Conservation (phyloP, 805 yeast species). For the Pichia californica region DNA sequence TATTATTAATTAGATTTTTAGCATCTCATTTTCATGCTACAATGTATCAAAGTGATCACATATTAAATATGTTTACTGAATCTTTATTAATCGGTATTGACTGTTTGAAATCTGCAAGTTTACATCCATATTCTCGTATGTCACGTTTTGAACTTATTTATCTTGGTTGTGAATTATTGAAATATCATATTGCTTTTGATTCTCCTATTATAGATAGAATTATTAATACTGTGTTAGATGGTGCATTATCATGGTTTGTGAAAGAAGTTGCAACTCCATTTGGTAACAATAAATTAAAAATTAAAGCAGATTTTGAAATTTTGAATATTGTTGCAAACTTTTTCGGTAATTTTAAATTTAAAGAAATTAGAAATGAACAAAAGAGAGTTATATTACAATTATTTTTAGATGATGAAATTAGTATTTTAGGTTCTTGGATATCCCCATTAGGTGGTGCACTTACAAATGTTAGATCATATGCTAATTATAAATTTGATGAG, state of each 20-base stretch:
- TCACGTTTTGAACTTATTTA: slow-evolving; percentile 67
- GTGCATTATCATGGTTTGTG: slow-evolving; percentile 75
- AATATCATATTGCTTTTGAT: slow-evolving; percentile 44
- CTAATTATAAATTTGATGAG: slow-evolving; percentile 31
- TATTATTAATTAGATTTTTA: slow-evolving; percentile 59
- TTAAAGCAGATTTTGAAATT: slow-evolving; percentile 59
- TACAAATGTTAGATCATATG: slow-evolving; percentile 18
- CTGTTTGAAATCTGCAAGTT: slow-evolving; percentile 51
- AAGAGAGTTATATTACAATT: slow-evolving; percentile 51
- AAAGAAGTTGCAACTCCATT: slow-evolving; percentile 62
- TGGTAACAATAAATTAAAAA: slow-evolving; percentile 73
- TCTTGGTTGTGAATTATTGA: slow-evolving; percentile 60
- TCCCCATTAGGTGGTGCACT: slow-evolving; percentile 47
- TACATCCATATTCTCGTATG: slow-evolving; percentile 76
- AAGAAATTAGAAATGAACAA: slow-evolving; percentile 29
- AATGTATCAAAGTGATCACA: slow-evolving; percentile 60
- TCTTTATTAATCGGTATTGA: slow-evolving; percentile 51
- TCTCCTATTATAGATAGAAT: slow-evolving; percentile 41
- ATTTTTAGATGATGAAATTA: slow-evolving; percentile 72
- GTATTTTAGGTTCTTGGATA: slow-evolving; percentile 71
- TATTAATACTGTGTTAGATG: slow-evolving; percentile 50
- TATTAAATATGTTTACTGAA: slow-evolving; percentile 61
- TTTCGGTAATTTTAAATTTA: slow-evolving; percentile 21
- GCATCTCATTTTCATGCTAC: slow-evolving; percentile 77
- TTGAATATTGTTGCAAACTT: slow-evolving; percentile 45